Base-by-base conservation (phyloP, 352 stramenopile genomes). In the Lagenidium giganteum region DNA sequence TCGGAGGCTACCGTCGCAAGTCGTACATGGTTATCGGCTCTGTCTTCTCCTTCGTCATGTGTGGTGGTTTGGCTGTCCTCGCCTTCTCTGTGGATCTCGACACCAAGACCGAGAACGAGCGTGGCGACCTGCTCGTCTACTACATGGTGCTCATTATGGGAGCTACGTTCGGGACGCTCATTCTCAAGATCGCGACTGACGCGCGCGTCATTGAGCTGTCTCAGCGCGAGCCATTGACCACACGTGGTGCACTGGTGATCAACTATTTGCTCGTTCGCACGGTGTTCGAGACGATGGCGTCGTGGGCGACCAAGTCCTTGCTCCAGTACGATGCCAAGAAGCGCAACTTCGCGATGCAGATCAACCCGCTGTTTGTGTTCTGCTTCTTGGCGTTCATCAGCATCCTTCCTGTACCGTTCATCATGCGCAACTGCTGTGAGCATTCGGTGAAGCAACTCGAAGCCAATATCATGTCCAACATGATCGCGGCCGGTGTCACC, bases 11-110 rank as follows among this genome's bases (percentile, higher is more conserved):
- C 43, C 81, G 67, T 12, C 61, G 80, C 21, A 91, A 89, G 51
- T 53, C 76, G 16, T 95, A 93, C 57, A 89, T 93, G 54, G 51
- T 85, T 3, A 35, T 80, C 8, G 83, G 83, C 21, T 70, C 49
- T 48, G 13, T 48, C 4, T 12, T 64, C n/a, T 42, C 17, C 11
- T n/a, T 50, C 14, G 12, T 35, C 17, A 51, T 52, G 28, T 57
- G 23, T 42, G 18, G 8, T 9, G 22, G 23, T 23, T 18, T 32
- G 20, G 32, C 20, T 2, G 7, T 45, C 8, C n/a, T 45, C 34
- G 38, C 55, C 35, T 35, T n/a, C 12, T 34, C 35, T 20, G 22
- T 29, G 7, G 20, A 42, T 16, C 39, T 47, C 18, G 44, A 44
- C 38, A 20, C 21, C 3, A 35, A 27, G 16, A 25, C 33, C 8